Base-by-base conservation (phyloP, 768 basidiomycete species). In the Auricularia sp. region DNA sequence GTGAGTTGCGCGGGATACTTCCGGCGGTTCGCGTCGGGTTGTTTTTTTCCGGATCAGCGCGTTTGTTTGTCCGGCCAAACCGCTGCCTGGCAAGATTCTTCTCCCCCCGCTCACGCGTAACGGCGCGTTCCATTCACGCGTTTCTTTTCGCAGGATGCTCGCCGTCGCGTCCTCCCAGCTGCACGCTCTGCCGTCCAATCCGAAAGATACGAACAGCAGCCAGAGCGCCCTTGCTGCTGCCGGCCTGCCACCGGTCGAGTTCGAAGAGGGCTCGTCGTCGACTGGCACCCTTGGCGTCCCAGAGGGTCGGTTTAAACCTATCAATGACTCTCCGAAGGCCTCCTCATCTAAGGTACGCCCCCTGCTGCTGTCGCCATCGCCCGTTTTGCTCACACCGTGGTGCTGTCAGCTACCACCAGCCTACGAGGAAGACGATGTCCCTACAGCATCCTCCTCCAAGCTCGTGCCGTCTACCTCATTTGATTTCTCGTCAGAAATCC, bases 251-350 rank as follows among this genome's bases (percentile, higher is more conserved):
- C 39, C 39, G 39, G 39, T 42, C 66, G 90, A 92, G 73, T 92
- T 92, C 62, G 77, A 91, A 61, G 90, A 92, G 72, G 90, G 90
- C 23, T 91, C 90, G 1, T 14, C 56, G 3, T 91, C 90, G 14
- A 85, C 89, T 54, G 89, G 89, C 2, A 77, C 85, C 14, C 76
- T 91, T 39, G 86, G 86, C 56, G 80, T 88, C 4, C 82, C 83
- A 33, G 87, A 88, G 69, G 85, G 85, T 53, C 90, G 87, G 73
- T 93, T 91, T 72, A 84, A 89, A 67, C 87, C 91, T 34, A 90
- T 93, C 72, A 93, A 92, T 68, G 83, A 77, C 56, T 80, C 83
- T 21, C 83, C 87, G 16, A 83, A 83, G 71, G 71, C 78, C 11
- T 33, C 67, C 75, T 61, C 56, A 1, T 59, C 56, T 11, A 80